Conservation (phyloP, 2,329 filamentous ascomycete genomes). For the Lecanicillium sp. region DNA sequence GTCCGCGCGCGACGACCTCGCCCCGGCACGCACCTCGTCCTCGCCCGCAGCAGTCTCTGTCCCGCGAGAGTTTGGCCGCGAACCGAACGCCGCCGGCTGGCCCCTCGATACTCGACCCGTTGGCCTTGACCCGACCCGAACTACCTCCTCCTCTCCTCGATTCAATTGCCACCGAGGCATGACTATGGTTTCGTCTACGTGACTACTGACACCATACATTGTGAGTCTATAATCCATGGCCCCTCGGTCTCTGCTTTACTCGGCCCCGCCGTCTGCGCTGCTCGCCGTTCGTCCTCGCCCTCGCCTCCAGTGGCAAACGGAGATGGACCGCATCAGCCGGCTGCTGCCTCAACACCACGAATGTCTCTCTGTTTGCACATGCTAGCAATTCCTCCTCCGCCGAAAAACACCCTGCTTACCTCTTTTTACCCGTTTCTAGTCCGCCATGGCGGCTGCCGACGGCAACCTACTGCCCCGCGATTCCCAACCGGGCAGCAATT, state of each 20-base stretch:
- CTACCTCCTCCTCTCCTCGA: neutral
- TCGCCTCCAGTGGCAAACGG: neutral
- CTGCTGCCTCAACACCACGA: too few species aligned
- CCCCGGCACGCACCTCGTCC: neutral
- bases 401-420: neutral
- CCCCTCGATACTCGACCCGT: neutral
- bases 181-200: constrained; percentile 5
- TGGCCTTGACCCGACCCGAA: neutral
- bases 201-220: constrained; percentile 1
- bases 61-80: neutral
- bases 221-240: neutral
- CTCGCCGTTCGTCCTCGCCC: neutral
- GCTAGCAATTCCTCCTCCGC: neutral
- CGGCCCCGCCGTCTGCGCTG: neutral
- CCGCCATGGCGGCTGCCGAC: constrained; percentile 28
- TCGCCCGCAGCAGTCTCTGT: constrained; percentile 1
- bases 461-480: constrained; percentile 18
- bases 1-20: neutral
- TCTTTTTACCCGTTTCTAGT: constrained; percentile 12
- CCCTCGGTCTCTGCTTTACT: neutral
- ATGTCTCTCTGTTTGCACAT: too few species aligned
- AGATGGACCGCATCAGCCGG: neutral
- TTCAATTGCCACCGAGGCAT: constrained; percentile 7
- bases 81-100: neutral
- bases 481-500: constrained; percentile 1